Evolutionary conservation across 805 yeast species (phyloP).

Genomic region (Myxozyma neotropica): DNA sequence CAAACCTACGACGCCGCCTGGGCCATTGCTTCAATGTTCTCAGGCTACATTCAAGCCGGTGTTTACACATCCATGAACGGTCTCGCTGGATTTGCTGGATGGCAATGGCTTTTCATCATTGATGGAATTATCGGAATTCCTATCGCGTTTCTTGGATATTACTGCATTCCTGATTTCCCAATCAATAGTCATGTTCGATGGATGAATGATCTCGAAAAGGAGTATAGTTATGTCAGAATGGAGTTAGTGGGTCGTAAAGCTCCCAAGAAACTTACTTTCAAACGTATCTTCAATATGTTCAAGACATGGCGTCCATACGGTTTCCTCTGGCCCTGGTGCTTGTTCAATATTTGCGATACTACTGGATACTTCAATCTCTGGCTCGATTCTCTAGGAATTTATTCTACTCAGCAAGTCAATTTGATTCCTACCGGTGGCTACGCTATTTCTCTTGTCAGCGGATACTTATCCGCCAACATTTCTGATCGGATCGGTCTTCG

Average conservation of each 20-base stretch:
- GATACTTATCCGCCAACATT: conserved; percentile 38
- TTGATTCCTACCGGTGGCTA: conserved; percentile 44
- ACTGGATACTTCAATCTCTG: conserved; percentile 41
- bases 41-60: conserved; percentile 65
- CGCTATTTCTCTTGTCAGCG: conserved; percentile 41
- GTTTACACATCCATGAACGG: conserved; percentile 54
- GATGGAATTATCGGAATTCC: conserved; percentile 32
- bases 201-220: conserved; percentile 44
- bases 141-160: conserved; percentile 26
- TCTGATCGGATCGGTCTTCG: conserved; percentile 41
- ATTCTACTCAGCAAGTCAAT: conserved; percentile 40
- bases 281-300: conserved; percentile 17
- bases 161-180: conserved; percentile 66
- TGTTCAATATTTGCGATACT: conserved; percentile 28
- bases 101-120: conserved; percentile 49
- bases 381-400: conserved; percentile 37
- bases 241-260: conserved; percentile 28
- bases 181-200: conserved; percentile 53
- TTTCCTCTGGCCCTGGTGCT: conserved; percentile 24
- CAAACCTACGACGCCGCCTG: conserved; percentile 65
- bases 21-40: conserved; percentile 61
- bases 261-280: conserved; percentile 23
- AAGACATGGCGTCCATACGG: conserved; percentile 31
- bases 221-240: conserved; percentile 31
- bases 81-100: conserved; percentile 56